Evolutionary conservation across 352 stramenopile genomes (phyloP).

Genomic region (Elongisporangium senticosum): DNA sequence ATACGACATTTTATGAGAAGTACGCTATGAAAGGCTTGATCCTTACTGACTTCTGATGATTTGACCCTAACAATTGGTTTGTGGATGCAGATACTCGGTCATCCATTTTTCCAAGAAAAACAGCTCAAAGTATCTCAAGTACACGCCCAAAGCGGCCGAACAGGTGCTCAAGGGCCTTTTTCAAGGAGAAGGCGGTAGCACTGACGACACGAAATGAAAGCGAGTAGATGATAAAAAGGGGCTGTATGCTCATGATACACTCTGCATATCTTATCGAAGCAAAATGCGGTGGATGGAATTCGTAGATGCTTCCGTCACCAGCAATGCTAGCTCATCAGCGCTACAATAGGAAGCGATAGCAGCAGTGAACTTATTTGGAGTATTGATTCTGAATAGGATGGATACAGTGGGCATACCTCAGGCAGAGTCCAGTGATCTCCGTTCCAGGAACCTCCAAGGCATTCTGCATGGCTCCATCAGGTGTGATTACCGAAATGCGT

Average conservation of each 20-base stretch:
- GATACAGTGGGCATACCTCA: slow-evolving; percentile 34
- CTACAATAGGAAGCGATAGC: slow-evolving; percentile 14
- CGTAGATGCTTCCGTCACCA: slow-evolving; percentile 72
- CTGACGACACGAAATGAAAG: background rate
- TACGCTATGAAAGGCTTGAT: slow-evolving; percentile 14
- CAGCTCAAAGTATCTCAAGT: slow-evolving; percentile 86
- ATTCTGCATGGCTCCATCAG: slow-evolving; percentile 35
- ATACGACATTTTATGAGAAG: slow-evolving; percentile 91
- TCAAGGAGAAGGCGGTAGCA: slow-evolving; percentile 30
- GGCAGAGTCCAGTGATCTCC: slow-evolving; percentile 73
- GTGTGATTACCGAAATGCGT: slow-evolving; percentile 63
- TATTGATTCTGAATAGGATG: background rate
- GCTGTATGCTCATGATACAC: background rate
- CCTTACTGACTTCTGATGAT: slow-evolving; percentile 2
- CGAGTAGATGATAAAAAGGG: background rate
- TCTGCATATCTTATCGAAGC: slow-evolving; percentile 12
- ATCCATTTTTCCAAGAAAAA: slow-evolving; percentile 93
- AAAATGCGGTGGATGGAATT: slow-evolving; percentile 59
- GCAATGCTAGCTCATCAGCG: slow-evolving; percentile 44
- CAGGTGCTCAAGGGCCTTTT: slow-evolving; percentile 83
- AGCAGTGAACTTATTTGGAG: background rate
- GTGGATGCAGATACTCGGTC: slow-evolving; percentile 64
- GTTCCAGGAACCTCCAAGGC: slow-evolving; percentile 51
- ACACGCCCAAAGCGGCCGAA: slow-evolving; percentile 77
- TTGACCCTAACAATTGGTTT: background rate